Conservation (phyloP, 345 rosid species). For the thale cress (Arabidopsis thaliana) region DNA sequence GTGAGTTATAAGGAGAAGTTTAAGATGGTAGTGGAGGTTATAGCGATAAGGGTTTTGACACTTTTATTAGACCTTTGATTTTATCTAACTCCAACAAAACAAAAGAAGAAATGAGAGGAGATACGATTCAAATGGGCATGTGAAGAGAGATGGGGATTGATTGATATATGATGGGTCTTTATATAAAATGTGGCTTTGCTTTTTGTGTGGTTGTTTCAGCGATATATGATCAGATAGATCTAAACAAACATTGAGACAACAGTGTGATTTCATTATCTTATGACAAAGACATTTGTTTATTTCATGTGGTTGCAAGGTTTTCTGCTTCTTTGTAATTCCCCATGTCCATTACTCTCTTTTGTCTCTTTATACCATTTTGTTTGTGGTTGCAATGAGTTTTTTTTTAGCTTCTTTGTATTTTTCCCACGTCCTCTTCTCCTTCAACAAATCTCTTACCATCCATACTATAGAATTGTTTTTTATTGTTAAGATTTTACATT, state of each 20-base stretch:
- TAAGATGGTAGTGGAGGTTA: constrained; percentile 9
- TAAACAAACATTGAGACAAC: constrained; percentile 38
- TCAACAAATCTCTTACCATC: constrained; percentile 12
- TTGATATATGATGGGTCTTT: constrained; percentile 29
- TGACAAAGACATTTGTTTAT: constrained; percentile 39
- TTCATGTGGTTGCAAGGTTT: constrained; percentile 48
- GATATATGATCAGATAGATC: constrained; percentile 30
- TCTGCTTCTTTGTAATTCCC: constrained; percentile 41
- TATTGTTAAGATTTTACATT: neutral
- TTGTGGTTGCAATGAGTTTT: constrained; percentile 29
- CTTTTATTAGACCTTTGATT: constrained; percentile 36
- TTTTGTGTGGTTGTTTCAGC: constrained; percentile 36
- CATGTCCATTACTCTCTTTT: constrained; percentile 35
- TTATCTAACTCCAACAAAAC: constrained; percentile 42
- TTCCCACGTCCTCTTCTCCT: constrained; percentile 14
- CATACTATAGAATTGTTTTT: neutral
- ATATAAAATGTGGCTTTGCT: constrained; percentile 31
- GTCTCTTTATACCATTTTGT: constrained; percentile 31
- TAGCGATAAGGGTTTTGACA: constrained; percentile 38
- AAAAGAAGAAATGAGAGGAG: constrained; percentile 43
- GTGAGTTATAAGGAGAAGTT: constrained; percentile 37
- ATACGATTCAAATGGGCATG: constrained; percentile 32
- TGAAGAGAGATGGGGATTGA: constrained; percentile 32
- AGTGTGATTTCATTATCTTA: constrained; percentile 37
- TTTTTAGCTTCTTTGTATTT: neutral